Evolutionary conservation across 2,329 filamentous ascomycete genomes (phyloP).

Genomic region (Fusarium fracticaudum): DNA sequence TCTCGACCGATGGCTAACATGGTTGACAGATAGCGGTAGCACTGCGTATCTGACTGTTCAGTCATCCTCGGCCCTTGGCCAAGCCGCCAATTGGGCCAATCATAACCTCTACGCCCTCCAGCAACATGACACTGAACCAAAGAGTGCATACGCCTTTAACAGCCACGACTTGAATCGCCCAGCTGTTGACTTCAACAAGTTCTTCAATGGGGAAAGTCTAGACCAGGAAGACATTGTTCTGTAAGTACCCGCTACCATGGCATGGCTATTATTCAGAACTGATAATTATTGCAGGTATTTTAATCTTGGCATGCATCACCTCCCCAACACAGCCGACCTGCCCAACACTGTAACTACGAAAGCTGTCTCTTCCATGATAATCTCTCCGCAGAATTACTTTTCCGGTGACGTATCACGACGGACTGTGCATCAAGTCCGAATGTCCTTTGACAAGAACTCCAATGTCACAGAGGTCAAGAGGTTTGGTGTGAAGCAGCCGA

Average conservation of each 20-base stretch:
- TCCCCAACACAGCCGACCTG: constrained; percentile 26
- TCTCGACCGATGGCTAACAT: not conserved
- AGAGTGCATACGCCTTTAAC: constrained; percentile 56
- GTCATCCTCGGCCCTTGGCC: constrained; percentile 57
- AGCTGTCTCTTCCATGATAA: constrained; percentile 22
- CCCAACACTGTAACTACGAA: constrained; percentile 24
- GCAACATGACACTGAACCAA: constrained; percentile 63
- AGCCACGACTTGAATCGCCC: constrained; percentile 57
- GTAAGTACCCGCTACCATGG: not conserved
- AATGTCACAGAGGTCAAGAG: constrained; percentile 12
- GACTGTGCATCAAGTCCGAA: constrained; percentile 15
- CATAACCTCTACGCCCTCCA: constrained; percentile 61
- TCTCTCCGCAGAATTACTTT: constrained; percentile 30
- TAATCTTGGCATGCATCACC: constrained; percentile 30
- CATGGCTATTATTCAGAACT: not conserved
- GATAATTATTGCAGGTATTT: constrained; percentile 6
- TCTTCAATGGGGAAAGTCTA: constrained; percentile 22
- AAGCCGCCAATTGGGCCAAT: constrained; percentile 59
- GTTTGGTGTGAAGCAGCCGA: constrained; percentile 26
- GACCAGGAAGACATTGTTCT: constrained; percentile 28
- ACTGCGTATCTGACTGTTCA: constrained; percentile 57
- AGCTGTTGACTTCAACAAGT: constrained; percentile 17
- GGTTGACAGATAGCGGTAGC: constrained; percentile 10
- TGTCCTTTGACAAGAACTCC: constrained; percentile 12
- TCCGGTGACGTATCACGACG: constrained; percentile 12